Evolutionary conservation across 2,329 filamentous ascomycete genomes (phyloP).

Genomic region (Fusarium succisae): DNA sequence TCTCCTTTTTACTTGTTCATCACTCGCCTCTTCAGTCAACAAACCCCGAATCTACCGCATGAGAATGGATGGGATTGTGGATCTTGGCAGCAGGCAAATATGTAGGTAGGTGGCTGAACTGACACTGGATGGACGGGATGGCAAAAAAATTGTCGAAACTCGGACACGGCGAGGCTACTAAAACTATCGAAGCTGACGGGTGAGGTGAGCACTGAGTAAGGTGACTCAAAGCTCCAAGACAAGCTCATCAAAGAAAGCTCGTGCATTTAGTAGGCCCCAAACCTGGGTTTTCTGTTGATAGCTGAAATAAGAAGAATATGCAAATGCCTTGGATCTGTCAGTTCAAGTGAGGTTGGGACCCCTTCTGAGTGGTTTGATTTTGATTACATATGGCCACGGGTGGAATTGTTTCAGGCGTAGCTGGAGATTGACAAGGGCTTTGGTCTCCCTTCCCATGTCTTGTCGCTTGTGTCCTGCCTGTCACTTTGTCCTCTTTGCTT

Average conservation of each 20-base stretch:
- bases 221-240: conserved; percentile 19
- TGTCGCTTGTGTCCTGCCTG: neutral
- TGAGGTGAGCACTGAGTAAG: conserved; percentile 15
- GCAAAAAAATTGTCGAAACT: conserved; percentile 19
- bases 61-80: conserved; percentile 18
- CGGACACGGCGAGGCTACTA: conserved; percentile 17
- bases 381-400: conserved; percentile 26
- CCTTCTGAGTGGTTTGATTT: conserved; percentile 33
- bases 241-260: conserved; percentile 21
- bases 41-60: conserved; percentile 15
- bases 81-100: neutral
- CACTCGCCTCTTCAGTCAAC: conserved; percentile 19
- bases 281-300: neutral
- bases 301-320: conserved; percentile 25
- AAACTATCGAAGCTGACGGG: conserved; percentile 4
- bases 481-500: conserved; percentile 10
- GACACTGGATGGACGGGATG: conserved; percentile 7
- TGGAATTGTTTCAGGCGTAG: conserved; percentile 37
- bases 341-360: conserved; percentile 18
- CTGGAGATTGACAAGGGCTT: conserved; percentile 32
- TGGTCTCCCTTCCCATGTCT: conserved; percentile 30
- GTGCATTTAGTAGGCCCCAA: conserved; percentile 3
- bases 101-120: conserved; percentile 5
- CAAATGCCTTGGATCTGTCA: conserved; percentile 14
- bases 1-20: conserved; percentile 11